Evolutionary conservation across 2,329 filamentous ascomycete species (phyloP).

Genomic region (Pseudocercospora pini-densiflorae): DNA sequence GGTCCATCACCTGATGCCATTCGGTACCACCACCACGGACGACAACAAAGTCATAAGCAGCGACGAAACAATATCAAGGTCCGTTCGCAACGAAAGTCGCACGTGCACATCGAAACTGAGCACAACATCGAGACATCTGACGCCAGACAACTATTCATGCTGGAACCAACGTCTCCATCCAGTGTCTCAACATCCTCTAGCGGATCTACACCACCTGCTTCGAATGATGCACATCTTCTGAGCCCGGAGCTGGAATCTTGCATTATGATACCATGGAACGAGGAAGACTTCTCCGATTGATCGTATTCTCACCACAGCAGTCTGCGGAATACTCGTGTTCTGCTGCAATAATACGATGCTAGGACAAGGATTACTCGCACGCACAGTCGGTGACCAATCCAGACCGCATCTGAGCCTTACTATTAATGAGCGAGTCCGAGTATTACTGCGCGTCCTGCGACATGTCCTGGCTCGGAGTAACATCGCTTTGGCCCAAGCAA

Average conservation of each 20-base stretch:
- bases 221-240: not conserved
- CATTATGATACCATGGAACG: conserved; percentile 4
- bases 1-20: not conserved
- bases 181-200: not conserved
- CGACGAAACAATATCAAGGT: not conserved
- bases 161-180: not conserved
- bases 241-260: not conserved
- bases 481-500: not conserved
- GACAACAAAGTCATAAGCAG: not conserved
- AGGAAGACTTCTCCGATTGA: not conserved
- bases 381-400: not conserved
- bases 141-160: not conserved
- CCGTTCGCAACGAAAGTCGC: not conserved
- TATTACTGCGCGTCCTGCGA: not conserved
- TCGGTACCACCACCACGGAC: not conserved
- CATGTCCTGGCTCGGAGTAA: not conserved
- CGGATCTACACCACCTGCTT: not conserved
- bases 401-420: not conserved
- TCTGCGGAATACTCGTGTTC: not conserved
- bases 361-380: not conserved
- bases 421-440: not conserved
- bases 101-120: not conserved
- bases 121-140: not conserved
- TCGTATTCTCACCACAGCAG: not conserved
- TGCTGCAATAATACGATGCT: not conserved